A percentile compares a stretch with the other conserved stretches of the same genome.
These are phyloP conservation scores for Trametes sp. DNA, from an alignment of 1,284 basidiomycete genomes.

Conservation along the genomic window DNA sequence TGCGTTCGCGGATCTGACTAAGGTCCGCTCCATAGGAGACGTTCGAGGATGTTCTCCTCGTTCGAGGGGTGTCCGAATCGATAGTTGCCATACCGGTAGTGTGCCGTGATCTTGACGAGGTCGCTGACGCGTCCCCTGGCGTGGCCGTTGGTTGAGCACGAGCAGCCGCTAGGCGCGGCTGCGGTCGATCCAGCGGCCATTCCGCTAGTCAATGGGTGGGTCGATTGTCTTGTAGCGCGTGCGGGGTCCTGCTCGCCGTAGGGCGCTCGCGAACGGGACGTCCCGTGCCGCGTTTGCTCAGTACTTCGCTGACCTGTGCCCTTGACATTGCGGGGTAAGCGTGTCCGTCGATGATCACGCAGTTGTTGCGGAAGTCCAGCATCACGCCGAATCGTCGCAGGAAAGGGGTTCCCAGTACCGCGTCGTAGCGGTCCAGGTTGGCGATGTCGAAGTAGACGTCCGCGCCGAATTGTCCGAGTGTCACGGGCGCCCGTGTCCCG, in stretches of 20 bases:
- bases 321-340: not conserved
- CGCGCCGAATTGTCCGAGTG: not conserved
- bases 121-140: too few species aligned
- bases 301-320: not conserved
- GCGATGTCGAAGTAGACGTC: constrained; percentile 38
- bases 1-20: too few species aligned
- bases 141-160: too few species aligned
- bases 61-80: too few species aligned
- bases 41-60: too few species aligned
- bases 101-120: too few species aligned
- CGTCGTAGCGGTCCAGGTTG: constrained; percentile 43
- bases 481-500: constrained; percentile 17
- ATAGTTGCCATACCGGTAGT: too few species aligned
- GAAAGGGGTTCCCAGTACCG: constrained; percentile 21
- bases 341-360: not conserved
- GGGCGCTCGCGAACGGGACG: constrained; percentile 31
- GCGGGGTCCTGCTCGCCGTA: constrained; percentile 23
- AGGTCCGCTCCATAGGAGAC: too few species aligned
- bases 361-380: not conserved
- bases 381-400: not conserved
- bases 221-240: too few species aligned
- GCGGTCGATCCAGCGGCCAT: too few species aligned
- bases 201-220: too few species aligned
- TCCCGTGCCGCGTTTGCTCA: constrained; percentile 35
- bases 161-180: too few species aligned